These are phyloP conservation scores for Cyclotella distinguenda DNA, from an alignment of 108 stramenopile species.

Conservation along the genomic window DNA sequence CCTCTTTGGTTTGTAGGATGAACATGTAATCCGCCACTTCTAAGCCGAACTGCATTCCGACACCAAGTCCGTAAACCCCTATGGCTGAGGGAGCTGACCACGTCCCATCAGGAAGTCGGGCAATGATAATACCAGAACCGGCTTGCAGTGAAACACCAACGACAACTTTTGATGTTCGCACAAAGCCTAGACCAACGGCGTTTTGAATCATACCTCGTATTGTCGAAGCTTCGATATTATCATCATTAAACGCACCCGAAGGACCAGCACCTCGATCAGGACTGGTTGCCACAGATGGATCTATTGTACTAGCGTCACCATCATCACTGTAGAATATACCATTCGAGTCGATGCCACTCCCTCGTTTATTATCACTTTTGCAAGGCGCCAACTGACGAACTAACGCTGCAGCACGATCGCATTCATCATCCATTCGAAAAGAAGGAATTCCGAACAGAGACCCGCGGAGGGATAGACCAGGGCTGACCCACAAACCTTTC, in stretches of 20 bases:
- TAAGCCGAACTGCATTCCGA: slow-evolving; percentile 85
- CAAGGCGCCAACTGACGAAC: slow-evolving; percentile 56
- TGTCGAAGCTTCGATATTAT: slow-evolving; percentile 64
- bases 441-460: slow-evolving; percentile 49
- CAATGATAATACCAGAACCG: slow-evolving; percentile 84
- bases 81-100: slow-evolving; percentile 91
- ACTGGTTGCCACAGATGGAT: slow-evolving; percentile 13
- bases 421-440: slow-evolving; percentile 89
- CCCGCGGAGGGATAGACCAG: slow-evolving; percentile 33
- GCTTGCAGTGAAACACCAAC: slow-evolving; percentile 75
- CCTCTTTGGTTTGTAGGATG: slow-evolving; percentile 79
- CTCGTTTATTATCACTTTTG: slow-evolving; percentile 27
- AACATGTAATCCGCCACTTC: slow-evolving; percentile 87
- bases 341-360: not conserved
- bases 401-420: slow-evolving; percentile 71
- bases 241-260: slow-evolving; percentile 6
- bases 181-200: slow-evolving; percentile 80
- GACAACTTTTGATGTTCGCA: slow-evolving; percentile 81
- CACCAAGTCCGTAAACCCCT: slow-evolving; percentile 74
- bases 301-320: slow-evolving; percentile 19
- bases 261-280: slow-evolving; percentile 7
- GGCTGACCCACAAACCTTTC: slow-evolving; percentile 28
- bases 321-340: slow-evolving; percentile 5
- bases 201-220: slow-evolving; percentile 82
- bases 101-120: slow-evolving; percentile 76